Evolutionary conservation across 768 basidiomycete species (phyloP).

Genomic region (Tylopilus sp.): DNA sequence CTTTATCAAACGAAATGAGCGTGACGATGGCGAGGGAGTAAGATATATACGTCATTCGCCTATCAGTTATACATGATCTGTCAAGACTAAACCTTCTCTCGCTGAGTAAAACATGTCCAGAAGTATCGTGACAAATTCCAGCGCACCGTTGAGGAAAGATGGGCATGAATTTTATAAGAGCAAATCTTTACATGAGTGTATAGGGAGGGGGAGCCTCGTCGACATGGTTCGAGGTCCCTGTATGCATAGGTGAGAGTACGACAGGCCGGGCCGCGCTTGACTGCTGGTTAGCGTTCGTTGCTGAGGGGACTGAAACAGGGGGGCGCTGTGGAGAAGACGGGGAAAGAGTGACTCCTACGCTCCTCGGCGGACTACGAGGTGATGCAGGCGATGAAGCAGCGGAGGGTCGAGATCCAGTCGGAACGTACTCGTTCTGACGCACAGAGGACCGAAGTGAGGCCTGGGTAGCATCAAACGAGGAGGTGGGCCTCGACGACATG

Average conservation of each 20-base stretch:
- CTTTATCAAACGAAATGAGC: neutral
- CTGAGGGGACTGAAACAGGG: neutral
- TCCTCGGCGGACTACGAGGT: neutral
- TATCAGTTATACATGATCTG: neutral
- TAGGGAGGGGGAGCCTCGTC: conserved; percentile 28
- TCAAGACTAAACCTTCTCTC: neutral
- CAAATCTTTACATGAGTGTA: conserved; percentile 14
- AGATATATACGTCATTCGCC: conserved; percentile 1
- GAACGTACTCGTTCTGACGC: neutral
- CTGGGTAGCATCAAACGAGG: neutral
- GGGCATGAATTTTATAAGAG: neutral
- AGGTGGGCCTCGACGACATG: neutral
- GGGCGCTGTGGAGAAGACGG: neutral
- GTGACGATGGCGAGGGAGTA: neutral
- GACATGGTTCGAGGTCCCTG: conserved; percentile 6
- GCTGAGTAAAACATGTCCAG: neutral
- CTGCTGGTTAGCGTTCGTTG: neutral
- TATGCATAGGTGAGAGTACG: conserved; percentile 6
- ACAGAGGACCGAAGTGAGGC: conserved; percentile 3
- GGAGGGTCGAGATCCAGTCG: neutral
- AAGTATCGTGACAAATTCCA: neutral
- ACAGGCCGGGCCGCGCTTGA: neutral
- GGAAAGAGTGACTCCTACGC: neutral
- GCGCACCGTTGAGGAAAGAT: neutral
- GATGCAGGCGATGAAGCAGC: neutral